Evolutionary conservation across 2,329 filamentous ascomycete genomes (phyloP), one percentile per base, ranked within the genome.

Genomic region (Pestalotiopsis sp.): DNA sequence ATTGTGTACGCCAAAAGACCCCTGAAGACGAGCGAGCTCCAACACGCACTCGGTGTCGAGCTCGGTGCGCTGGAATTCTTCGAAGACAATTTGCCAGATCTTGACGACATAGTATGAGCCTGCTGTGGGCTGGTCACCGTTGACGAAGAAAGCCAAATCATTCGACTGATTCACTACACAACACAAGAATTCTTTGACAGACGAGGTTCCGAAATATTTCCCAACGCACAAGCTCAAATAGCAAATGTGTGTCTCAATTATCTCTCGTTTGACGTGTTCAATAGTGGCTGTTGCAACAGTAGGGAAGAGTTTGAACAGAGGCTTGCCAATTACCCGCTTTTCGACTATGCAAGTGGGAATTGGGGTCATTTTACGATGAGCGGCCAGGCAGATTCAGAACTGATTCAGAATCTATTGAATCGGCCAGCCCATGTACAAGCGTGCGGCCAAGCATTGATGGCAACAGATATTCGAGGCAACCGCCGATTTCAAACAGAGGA

Each of bases 161-260:
- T 84, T 31, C 77, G 80, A 4, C 69, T 85, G 0, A 81, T 83
- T 3, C 82, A 85, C 68, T 82, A 82, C 68, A 85, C 83, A 0
- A 76, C 81, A 0, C 80, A 84, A 58, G 78, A 83, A 57, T 85
- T 83, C 70, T 79, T 85, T 62, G 74, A 81, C n/a, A n/a, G n/a
- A n/a, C n/a, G n/a, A n/a, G n/a, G n/a, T n/a, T n/a, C n/a, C n/a
- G n/a, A n/a, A n/a, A n/a, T n/a, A n/a, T n/a, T 84, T 60, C 75
- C 74, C 1, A 41, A 74, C 61, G 76, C 74, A 0, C 64, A 80
- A 9, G n/a, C 2, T 0, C 38, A 79, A 3, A 74, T 83, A 14
- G 65, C 73, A 2, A 68, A 49, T 17, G 74, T 68, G 3, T 84
- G 80, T 70, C 38, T 78, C 4, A 77, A 75, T 1, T 82, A 83